Evolutionary conservation across 805 yeast genomes (phyloP), one percentile per base, ranked within the genome.

Genomic region (Grigorovia yakushimaensis): DNA sequence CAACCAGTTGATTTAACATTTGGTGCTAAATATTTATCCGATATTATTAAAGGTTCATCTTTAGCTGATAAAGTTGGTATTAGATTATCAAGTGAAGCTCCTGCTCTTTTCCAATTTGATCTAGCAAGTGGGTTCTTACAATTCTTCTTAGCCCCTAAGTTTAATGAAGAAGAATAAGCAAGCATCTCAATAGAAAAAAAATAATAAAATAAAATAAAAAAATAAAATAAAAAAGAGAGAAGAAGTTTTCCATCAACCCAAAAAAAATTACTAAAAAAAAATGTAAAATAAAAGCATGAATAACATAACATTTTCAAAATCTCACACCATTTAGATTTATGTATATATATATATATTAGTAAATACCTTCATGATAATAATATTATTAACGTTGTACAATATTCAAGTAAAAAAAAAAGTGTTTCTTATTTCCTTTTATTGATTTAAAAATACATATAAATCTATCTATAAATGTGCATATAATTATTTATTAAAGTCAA

Each of bases 131-230:
- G 98, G 47, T 86, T 87, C 69, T 74, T 93, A 66, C 83, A 96
- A 66, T 93, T 85, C 78, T 93, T 86, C 78, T 77, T 93, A 67
- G 98, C 98, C 58, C 98, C 98, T 50, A 91, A 93, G 76, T 88
- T 93, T 65, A 96, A 85, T 55, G 98, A 89, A 54, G 95, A 86
- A 54, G 93, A 85, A 54, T 79, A 71, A 62, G 20, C 11, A 38
- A 19, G 8, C 39, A 37, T 21, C 24, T 13, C 19, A n/a, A n/a
- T n/a, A 20, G 19, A n/a, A 37, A 6, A 39, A 15, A 20, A 19
- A 22, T 39, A 24, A 27, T 8, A 30, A 23, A 39, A 11, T 40
- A 7, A 21, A 23, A 33, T 45, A 19, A 24, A 39, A 19, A 20
- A n/a, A 35, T 39, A 30, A 19, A 6, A 24, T 24, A 24, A 24